Percentiles rank a stretch among this genome's conserved stretches.
phyloP scores from a whole-genome alignment of 768 basidiomycete species.

The Mycena haematopus region DNA sequence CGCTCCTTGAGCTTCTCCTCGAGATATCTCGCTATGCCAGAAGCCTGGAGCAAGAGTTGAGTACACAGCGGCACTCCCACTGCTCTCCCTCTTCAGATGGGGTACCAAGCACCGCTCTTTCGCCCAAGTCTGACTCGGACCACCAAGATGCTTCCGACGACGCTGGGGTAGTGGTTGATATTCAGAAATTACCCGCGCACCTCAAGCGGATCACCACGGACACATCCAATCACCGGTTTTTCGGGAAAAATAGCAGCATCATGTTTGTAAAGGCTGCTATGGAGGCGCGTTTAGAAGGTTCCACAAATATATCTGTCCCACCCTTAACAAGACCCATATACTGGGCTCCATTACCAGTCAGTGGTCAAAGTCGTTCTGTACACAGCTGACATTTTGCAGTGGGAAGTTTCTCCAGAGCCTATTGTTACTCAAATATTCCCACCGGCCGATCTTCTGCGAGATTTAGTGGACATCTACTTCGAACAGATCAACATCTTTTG shows the following conservation, averaged over 20 bases:
- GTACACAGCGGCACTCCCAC: conserved; percentile 6
- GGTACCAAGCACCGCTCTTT: conserved; percentile 1
- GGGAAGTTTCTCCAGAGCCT: conserved; percentile 15
- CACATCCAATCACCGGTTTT: conserved; percentile 14
- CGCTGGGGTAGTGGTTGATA: conserved; percentile 8
- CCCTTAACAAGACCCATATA: conserved; percentile 8
- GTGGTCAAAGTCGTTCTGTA: not conserved
- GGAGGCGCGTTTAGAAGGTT: not conserved
- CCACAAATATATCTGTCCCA: not conserved
- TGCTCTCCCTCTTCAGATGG: conserved; percentile 12
- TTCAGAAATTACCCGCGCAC: conserved; percentile 17
- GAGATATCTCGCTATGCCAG: conserved; percentile 25
- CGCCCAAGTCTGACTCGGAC: conserved; percentile 7
- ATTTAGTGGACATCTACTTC: conserved; percentile 60
- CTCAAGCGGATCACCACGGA: conserved; percentile 13
- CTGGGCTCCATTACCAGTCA: conserved; percentile 17
- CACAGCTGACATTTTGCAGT: conserved; percentile 14
- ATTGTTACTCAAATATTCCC: conserved; percentile 3
- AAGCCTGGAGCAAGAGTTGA: conserved; percentile 16
- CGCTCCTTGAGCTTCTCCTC: conserved; percentile 20
- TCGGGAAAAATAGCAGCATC: conserved; percentile 23
- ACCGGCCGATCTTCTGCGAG: conserved; percentile 39
- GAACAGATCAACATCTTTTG: conserved; percentile 41
- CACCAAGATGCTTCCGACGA: conserved; percentile 1
- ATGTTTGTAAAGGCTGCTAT: conserved; percentile 7